Conservation (phyloP, 306 rosid species). For the Inga oerstediana region DNA sequence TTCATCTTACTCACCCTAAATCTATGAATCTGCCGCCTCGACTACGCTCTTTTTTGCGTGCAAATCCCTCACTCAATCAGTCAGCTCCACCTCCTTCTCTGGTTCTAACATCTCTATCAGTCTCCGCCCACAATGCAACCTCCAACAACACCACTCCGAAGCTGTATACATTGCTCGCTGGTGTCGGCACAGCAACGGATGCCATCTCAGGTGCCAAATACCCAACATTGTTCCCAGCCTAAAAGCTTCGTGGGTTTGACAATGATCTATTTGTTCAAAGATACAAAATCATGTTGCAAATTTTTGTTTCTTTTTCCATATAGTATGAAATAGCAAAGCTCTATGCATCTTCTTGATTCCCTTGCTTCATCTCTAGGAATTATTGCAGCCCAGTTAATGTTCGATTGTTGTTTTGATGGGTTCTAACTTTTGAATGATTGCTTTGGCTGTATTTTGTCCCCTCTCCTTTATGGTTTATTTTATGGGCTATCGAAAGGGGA, state of each 20-base stretch:
- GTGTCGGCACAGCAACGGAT: conserved; percentile 58
- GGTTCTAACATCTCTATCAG: conserved; percentile 39
- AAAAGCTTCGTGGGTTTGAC: conserved; percentile 48
- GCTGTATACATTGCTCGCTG: conserved; percentile 79
- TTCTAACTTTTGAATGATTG: too few species aligned
- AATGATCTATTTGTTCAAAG: conserved; percentile 78
- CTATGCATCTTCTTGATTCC: too few species aligned
- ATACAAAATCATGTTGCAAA: too few species aligned
- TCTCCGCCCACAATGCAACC: conserved; percentile 78
- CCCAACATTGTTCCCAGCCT: conserved; percentile 68
- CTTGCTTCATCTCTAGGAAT: too few species aligned
- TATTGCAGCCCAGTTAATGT: too few species aligned
- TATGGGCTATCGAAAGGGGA: too few species aligned
- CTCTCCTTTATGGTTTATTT: too few species aligned
- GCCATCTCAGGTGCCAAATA: conserved; percentile 90
- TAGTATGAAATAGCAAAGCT: too few species aligned
- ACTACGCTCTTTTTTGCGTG: conserved; percentile 45
- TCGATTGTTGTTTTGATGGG: too few species aligned
- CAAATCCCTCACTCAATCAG: conserved; percentile 82
- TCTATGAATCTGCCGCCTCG: conserved; percentile 66
- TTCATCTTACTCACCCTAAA: conserved; percentile 50
- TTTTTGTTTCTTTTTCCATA: too few species aligned
- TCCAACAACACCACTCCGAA: conserved; percentile 87
- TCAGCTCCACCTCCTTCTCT: conserved; percentile 71
- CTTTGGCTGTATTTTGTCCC: too few species aligned